Evolutionary conservation across 129 eudicot genomes (phyloP), one percentile per base, ranked within the genome.

Genomic region (Pittosporum tobira): DNA sequence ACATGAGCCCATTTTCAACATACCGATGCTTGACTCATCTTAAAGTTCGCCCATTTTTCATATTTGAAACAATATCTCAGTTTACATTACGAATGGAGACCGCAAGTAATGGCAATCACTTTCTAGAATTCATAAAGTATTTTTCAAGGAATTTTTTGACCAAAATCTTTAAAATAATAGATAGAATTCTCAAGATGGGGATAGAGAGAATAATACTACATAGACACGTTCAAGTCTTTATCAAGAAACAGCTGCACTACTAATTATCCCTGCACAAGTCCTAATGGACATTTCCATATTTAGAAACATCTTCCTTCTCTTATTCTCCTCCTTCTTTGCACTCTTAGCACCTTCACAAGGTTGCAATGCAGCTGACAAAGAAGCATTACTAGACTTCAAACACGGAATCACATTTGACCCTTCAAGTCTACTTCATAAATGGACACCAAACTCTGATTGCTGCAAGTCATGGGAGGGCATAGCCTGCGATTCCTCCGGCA

Each of bases 401-500:
- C 57, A 61, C 55, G 50, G 37, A 34, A 82, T 89, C 80, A 82
- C 93, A 28, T 59, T 13, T 25, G 97, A 89, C 62, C 97, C 97
- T 18, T 85, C 86, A 19, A 68, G 71, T 0, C 67, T 89, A 3
- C 62, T 89, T 3, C 34, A 63, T 21, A 55, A 95, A 57, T 89
- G 97, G 97, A 62, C 58, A 8, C 70, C 80, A 26, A 16, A 69
- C 60, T 59, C 88, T 2, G 84, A 89, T 55, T 89, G 97, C 72
- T 85, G 97, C 84, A 68, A 46, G 25, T 23, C 78, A 1, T 89
- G 97, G 97, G 48, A 75, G 3, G 97, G 97, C 71, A 52, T 89
- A 15, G 71, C 75, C 1, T 89, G 97, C 53, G 76, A 89, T 48
- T 51, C 76, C 62, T 47, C 71, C 28, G 94, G 88, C 25, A 68